Base-by-base conservation (phyloP, 202 grass and related monocot species). In the Dendrocalamus latiflorus region DNA sequence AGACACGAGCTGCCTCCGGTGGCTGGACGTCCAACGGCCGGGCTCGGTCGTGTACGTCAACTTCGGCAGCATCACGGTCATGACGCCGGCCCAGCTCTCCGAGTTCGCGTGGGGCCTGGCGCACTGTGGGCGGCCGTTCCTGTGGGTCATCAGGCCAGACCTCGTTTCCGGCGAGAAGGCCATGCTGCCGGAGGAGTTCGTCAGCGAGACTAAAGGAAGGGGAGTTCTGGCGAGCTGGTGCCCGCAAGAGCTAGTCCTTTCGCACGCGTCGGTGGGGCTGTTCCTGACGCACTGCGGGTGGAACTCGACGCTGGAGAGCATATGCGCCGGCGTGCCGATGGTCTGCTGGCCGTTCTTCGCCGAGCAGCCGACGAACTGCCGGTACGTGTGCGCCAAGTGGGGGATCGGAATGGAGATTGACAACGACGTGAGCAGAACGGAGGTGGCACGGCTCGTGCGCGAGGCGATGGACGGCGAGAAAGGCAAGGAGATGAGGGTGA, bases 61-160 rank as follows among this genome's bases (percentile, higher is more conserved):
- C 91, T 97, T 93, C 81, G 95, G 95, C n/a, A 94, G 95, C 88
- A 89, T 93, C 74, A 89, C 88, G 3, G 80, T 94, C 20, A 86
- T 92, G 87, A 75, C 87, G 10, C 9, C 56, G n/a, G 57, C 79
- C 0, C 91, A 93, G 45, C 65, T 93, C 14, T 2, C 65, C 0
- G 91, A 97, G 86, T 97, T 97, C 61, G 91, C 91, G 16, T 97
- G 91, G 94, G 94, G 91, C 0, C 74, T 97, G 65, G 89, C 87
- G 8, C 51, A 65, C 22, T 91, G 86, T 75, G 83, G 80, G 55
- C 13, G 30, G 24, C 81, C 74, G 17, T 97, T 93, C 86, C 54
- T 97, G 39, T 97, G 94, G 94, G 49, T 90, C 38, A 12, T 88
- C 45, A 53, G 91, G 15, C 84, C 86, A 3, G 91, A 97, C 59